A percentile compares a stretch with the other conserved stretches of the same genome.
Conservation (phyloP, 2,329 filamentous ascomycete genomes). For the Escovopsis sp. region DNA sequence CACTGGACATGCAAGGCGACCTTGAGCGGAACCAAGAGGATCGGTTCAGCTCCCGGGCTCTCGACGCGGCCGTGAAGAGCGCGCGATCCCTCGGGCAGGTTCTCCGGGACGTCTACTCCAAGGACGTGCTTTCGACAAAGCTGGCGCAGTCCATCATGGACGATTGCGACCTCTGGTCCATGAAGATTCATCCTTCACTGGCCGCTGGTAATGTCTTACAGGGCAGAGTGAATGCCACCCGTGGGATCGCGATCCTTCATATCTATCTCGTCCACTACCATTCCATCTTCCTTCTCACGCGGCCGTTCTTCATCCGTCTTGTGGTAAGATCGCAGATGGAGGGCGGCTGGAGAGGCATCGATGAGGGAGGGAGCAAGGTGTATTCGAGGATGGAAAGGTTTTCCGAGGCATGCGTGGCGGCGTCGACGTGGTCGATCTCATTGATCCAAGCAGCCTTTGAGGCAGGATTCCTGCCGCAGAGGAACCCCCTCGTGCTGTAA, state of each 20-base stretch:
- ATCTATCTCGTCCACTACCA: constrained; percentile 48
- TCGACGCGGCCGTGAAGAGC: constrained; percentile 42
- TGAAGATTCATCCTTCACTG: constrained; percentile 28
- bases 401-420: constrained; percentile 35
- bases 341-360: too few species aligned
- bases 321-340: constrained; percentile 26
- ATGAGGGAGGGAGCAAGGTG: background rate
- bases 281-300: constrained; percentile 46
- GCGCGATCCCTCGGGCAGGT: constrained; percentile 44
- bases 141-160: constrained; percentile 41
- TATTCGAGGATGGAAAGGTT: constrained; percentile 27
- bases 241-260: constrained; percentile 46
- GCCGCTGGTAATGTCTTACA: constrained; percentile 23
- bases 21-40: constrained; percentile 3
- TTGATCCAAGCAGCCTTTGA: constrained; percentile 31
- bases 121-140: constrained; percentile 41
- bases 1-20: background rate
- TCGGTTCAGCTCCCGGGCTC: constrained; percentile 13
- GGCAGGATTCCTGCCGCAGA: constrained; percentile 29
- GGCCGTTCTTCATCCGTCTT: constrained; percentile 48
- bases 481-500: constrained; percentile 44
- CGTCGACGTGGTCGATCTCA: constrained; percentile 34
- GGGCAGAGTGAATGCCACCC: constrained; percentile 12
- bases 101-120: constrained; percentile 44
- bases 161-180: constrained; percentile 8